Evolutionary conservation across 805 yeast species (phyloP).

Genomic region (Barnettozyma californica): DNA sequence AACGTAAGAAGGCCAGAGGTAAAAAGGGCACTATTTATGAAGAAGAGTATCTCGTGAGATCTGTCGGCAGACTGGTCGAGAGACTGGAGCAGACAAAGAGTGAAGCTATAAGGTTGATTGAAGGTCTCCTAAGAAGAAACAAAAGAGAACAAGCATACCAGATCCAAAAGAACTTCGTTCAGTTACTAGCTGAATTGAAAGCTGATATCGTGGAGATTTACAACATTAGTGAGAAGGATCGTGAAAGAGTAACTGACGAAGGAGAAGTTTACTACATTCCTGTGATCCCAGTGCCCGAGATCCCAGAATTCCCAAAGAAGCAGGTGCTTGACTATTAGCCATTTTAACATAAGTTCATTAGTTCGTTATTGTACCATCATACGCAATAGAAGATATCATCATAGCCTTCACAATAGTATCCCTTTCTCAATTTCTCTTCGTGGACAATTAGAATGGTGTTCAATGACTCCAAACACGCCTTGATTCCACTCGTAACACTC

Average conservation of each 20-base stretch:
- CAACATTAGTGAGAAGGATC: conserved; percentile 73
- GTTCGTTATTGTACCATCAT: neutral
- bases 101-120: conserved; percentile 71
- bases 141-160: conserved; percentile 78
- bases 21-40: conserved; percentile 97
- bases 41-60: conserved; percentile 87
- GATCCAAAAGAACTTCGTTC: conserved; percentile 63
- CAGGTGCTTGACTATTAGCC: conserved; percentile 47
- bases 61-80: conserved; percentile 83
- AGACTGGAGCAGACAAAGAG: conserved; percentile 67
- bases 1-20: conserved; percentile 92
- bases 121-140: conserved; percentile 65
- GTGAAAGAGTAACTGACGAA: conserved; percentile 84
- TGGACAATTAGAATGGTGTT: conserved; percentile 52
- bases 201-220: conserved; percentile 73
- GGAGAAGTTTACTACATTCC: conserved; percentile 78
- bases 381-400: conserved; percentile 2
- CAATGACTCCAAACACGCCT: conserved; percentile 72
- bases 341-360: neutral
- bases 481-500: conserved; percentile 80
- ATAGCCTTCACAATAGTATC: conserved; percentile 24
- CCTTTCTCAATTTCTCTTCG: conserved; percentile 28
- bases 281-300: conserved; percentile 66
- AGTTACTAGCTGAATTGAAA: conserved; percentile 48
- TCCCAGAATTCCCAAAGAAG: conserved; percentile 57